phyloP scores from a whole-genome alignment of 306 rosid species.

The Dicorynia guianensis region DNA sequence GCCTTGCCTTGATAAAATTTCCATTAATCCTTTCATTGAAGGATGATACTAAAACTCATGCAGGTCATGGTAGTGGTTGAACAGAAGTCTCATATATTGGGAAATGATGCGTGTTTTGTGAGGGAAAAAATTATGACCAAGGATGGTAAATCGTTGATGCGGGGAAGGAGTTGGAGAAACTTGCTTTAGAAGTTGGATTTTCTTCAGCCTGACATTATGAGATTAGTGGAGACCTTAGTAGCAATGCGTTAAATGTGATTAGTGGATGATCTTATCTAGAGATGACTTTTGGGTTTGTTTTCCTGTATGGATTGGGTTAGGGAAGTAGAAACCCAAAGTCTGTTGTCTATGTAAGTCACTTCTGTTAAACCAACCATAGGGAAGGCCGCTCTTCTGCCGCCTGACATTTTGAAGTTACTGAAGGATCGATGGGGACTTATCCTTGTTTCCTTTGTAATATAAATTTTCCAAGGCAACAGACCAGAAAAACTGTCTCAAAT shows the following conservation, averaged over 20 bases:
- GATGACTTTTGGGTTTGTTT: background rate
- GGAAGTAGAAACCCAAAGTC: slow-evolving; percentile 21
- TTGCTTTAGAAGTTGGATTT: slow-evolving; percentile 85
- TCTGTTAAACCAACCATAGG: background rate
- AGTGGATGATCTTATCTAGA: slow-evolving; percentile 5
- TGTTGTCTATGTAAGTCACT: background rate
- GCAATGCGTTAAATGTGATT: slow-evolving; percentile 58
- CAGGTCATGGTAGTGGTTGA: background rate
- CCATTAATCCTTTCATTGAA: slow-evolving; percentile 6
- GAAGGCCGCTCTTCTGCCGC: background rate
- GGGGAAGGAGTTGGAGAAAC: slow-evolving; percentile 85
- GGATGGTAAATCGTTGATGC: slow-evolving; percentile 39
- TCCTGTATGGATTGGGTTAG: slow-evolving; percentile 12
- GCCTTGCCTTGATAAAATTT: slow-evolving; percentile 8
- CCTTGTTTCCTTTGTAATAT: slow-evolving; percentile 19
- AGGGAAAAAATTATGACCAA: slow-evolving; percentile 21
- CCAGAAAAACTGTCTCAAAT: background rate
- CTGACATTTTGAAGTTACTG: slow-evolving; percentile 14
- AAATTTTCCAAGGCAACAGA: slow-evolving; percentile 21
- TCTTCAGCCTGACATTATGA: slow-evolving; percentile 77
- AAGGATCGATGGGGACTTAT: background rate
- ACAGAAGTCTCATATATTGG: background rate
- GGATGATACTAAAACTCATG: slow-evolving; percentile 3
- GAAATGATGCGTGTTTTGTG: background rate
- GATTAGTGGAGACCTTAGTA: slow-evolving; percentile 83